Evolutionary conservation across 2,329 filamentous ascomycete species (phyloP), one percentile per base, ranked within the genome.

Genomic region (Fusarium begoniae): DNA sequence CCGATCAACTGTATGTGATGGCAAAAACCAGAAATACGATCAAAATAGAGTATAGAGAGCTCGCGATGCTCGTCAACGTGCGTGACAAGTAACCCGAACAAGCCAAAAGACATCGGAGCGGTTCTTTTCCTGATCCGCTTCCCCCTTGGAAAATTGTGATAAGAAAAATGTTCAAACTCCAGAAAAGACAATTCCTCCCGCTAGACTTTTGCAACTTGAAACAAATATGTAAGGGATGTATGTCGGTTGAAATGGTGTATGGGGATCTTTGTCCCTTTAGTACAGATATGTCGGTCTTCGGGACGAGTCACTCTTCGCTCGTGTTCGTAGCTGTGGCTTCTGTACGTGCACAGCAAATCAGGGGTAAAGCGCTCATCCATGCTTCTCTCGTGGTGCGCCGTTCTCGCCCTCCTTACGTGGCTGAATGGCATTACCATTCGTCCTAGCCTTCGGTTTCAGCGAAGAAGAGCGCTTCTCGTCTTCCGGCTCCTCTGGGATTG

Each of bases 401-500:
- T 74, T 74, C 51, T 72, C 63, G 2, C 41, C 48, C 32, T 72
- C 60, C n/a, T 48, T 67, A 15, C 69, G 68, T 35, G 72, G 51
- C 8, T 72, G 67, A 30, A 68, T 22, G 22, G 43, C 58, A 56
- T 70, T 59, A 10, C 76, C 74, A 28, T 78, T 78, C 26, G 62
- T 47, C n/a, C 64, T 74, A 35, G 57, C 43, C n/a, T 69, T 51
- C 18, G 73, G 61, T 20, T 75, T 75, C 14, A 73, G 70, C 10
- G 70, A 74, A 32, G 65, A 63, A 10, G 63, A 56, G n/a, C 41
- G 64, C 35, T 78, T 77, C 58, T 75, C 70, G 6, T 65, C 67
- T 79, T 81, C 81, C 1, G 76, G 75, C 69, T 95, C 93, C 79
- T 96, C 94, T 0, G 88, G 90, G 37, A 96, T 97, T 0, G 94